A percentile compares a stretch with the other conserved stretches of the same genome.
Conservation (phyloP, 768 basidiomycete species). For the Paxillus involutus region DNA sequence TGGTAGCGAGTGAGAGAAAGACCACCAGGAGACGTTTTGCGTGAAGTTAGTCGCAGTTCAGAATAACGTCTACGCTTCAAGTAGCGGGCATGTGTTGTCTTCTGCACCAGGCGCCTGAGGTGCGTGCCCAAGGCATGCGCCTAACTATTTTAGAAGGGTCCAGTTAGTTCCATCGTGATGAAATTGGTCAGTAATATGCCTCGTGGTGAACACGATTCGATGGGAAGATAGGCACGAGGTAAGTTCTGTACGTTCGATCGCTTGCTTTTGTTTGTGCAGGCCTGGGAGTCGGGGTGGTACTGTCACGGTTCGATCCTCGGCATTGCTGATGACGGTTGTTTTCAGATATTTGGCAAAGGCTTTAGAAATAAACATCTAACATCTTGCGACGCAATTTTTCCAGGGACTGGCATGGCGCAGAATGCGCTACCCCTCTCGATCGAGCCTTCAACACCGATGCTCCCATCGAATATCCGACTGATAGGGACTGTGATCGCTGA, state of each 20-base stretch:
- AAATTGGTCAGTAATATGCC: background rate
- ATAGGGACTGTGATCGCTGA: too few species aligned
- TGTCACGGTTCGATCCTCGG: too few species aligned
- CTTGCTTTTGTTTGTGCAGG: too few species aligned
- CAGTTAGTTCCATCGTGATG: background rate
- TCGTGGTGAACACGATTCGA: conserved; percentile 14
- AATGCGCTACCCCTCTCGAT: too few species aligned
- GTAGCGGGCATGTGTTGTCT: background rate
- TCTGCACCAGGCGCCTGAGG: background rate
- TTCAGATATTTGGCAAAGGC: conserved; percentile 5
- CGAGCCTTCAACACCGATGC: too few species aligned
- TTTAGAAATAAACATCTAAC: conserved; percentile 8
- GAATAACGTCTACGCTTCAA: background rate
- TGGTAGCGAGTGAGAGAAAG: background rate
- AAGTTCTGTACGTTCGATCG: background rate
- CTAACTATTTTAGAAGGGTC: background rate
- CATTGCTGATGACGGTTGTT: background rate
- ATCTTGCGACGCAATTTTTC: too few species aligned
- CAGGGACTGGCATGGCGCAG: too few species aligned
- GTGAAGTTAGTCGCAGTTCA: background rate
- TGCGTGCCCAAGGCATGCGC: conserved; percentile 1
- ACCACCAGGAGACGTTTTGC: background rate
- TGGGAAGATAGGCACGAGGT: background rate
- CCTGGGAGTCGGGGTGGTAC: too few species aligned
- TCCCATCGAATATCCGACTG: too few species aligned